Base-by-base conservation (phyloP, 768 basidiomycete genomes). In the Nidularia sp. region DNA sequence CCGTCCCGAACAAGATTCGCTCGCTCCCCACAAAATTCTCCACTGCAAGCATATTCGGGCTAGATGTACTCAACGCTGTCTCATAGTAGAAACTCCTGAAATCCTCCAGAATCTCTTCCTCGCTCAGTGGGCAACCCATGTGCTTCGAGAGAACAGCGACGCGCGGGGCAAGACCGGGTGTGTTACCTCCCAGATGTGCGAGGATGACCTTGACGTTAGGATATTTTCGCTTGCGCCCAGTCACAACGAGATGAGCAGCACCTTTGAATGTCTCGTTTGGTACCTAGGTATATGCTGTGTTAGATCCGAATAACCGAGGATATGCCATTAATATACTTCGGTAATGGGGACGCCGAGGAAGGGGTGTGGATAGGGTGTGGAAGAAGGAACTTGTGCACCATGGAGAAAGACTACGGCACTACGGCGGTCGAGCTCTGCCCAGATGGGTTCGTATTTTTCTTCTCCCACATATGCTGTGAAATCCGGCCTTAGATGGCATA, bases 201-300 rank as follows among this genome's bases (percentile, higher is more conserved):
- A 91, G 78, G 34, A 91, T 77, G 55, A 89, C 80, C 51, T 78
- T 83, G 56, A 81, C 71, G 50, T 80, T 67, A 18, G 75, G 65
- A 58, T 79, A 88, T 54, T 73, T 78, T 42, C 86, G 82, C 64
- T 85, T 88, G 60, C 72, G 68, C 45, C 86, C 85, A 0, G 85
- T 79, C 22, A 90, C 82, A 45, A 90, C 86, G 46, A 91, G 77
- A 61, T 88, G 85, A 2, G 87, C 82, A 34, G 87, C 87, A 1
- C 86, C 89, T 69, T 89, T 90, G 74, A 82, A 89, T 0, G 88
- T 91, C 66, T 90, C 88, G 62, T 88, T 85, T 5, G 88, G 88
- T 0, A 88, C 86, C 88, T 90, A 51, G 22, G 50, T 44, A 47
- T 25, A n/a, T 33, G 53, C 31, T 34, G 33, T 10, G 33, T n/a